Percentiles rank a stretch among this genome's conserved stretches.
Conservation (phyloP, 2,329 filamentous ascomycete species). For the Colletotrichum noveboracense region DNA sequence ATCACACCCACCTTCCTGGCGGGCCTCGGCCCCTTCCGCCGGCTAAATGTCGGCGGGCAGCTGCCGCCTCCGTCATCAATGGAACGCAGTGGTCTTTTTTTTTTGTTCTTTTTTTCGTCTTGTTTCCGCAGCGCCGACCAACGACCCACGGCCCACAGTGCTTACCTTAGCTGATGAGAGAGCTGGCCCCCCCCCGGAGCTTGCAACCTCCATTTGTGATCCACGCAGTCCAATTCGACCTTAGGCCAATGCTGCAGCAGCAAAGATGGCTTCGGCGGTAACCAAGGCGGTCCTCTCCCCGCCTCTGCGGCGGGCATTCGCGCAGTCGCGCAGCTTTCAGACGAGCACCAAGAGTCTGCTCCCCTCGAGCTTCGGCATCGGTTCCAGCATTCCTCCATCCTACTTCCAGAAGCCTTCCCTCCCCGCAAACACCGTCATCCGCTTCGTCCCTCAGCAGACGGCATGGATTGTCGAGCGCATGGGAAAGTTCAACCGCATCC, state of each 20-base stretch:
- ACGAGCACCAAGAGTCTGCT: conserved; percentile 12
- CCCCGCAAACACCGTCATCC: conserved; percentile 91
- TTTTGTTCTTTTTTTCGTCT: neutral
- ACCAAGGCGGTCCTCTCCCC: conserved; percentile 23
- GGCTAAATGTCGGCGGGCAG: conserved; percentile 16
- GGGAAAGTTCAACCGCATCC: conserved; percentile 94
- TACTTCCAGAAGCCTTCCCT: conserved; percentile 80
- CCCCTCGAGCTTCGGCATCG: conserved; percentile 31
- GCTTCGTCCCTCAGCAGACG: conserved; percentile 99
- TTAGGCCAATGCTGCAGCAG: conserved; percentile 22
- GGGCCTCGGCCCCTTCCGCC: conserved; percentile 10
- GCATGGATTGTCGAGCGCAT: conserved; percentile 99
- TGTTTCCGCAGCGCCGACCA: neutral
- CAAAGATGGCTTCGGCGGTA: conserved; percentile 23
- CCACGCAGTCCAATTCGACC: neutral
- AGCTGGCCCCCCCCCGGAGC: neutral
- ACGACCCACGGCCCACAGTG: neutral
- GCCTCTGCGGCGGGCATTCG: conserved; percentile 20
- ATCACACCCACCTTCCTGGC: neutral
- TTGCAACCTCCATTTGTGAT: neutral
- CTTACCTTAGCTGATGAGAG: conserved; percentile 5
- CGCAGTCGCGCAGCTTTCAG: conserved; percentile 20
- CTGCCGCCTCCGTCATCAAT: conserved; percentile 5
- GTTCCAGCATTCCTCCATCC: conserved; percentile 61
- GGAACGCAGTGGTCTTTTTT: neutral